Conservation (phyloP, 164 flowering plant species). For the Berberis vulgaris region DNA sequence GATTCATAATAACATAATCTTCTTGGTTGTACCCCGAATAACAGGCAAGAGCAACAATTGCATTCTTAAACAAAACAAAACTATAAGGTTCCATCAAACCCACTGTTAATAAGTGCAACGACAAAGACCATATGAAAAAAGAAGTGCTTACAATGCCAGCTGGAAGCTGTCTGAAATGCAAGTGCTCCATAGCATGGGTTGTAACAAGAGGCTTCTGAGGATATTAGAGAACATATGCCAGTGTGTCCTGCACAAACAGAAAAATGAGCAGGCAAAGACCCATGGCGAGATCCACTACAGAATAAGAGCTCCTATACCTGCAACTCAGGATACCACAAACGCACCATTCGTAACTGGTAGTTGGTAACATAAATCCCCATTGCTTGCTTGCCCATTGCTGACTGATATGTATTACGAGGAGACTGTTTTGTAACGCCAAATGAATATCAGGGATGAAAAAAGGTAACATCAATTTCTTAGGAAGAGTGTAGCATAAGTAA, state of each 20-base stretch:
- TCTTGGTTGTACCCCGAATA: slow-evolving; percentile 98
- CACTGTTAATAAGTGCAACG: background rate
- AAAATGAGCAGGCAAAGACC: background rate
- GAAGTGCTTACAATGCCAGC: slow-evolving; percentile 83
- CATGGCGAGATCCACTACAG: too few species aligned
- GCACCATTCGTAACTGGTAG: slow-evolving; percentile 92
- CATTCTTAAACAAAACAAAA: slow-evolving; percentile 41
- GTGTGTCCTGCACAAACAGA: slow-evolving; percentile 59
- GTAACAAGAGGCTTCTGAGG: slow-evolving; percentile 99
- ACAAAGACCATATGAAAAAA: background rate
- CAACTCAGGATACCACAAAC: background rate
- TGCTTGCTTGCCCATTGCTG: slow-evolving; percentile 99
- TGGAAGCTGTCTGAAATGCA: slow-evolving; percentile 96
- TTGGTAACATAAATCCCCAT: slow-evolving; percentile 99
- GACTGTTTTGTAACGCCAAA: slow-evolving; percentile 34
- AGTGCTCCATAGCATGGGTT: slow-evolving; percentile 95
- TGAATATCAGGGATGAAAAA: background rate
- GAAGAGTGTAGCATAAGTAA: background rate
- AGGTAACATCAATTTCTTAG: background rate
- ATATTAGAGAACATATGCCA: slow-evolving; percentile 95
- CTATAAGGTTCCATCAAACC: background rate
- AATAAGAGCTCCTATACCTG: background rate
- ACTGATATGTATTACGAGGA: slow-evolving; percentile 98
- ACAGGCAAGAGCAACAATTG: slow-evolving; percentile 92
- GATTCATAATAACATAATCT: slow-evolving; percentile 98